Percentiles rank a stretch among this genome's conserved stretches.
Conservation (phyloP, 768 basidiomycete genomes). For the Pilatotrama ljubarskyi region DNA sequence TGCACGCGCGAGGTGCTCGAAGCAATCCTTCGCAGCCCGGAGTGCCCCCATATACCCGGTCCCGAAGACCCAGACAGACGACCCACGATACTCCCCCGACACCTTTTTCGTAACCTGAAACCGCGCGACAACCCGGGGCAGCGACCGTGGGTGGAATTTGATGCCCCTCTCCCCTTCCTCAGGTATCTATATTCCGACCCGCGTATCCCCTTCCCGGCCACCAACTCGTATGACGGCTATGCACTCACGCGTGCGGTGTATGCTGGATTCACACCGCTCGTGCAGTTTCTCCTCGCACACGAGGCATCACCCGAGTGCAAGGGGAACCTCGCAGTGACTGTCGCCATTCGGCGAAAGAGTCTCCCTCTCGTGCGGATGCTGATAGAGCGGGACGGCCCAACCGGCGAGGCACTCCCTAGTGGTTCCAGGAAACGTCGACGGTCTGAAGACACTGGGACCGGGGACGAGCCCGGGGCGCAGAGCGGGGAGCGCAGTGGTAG, state of each 20-base stretch:
- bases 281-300: constrained; percentile 66
- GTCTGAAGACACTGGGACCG: neutral
- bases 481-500: neutral
- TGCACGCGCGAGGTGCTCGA: constrained; percentile 43
- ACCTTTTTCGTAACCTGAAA: constrained; percentile 60
- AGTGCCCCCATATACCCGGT: constrained; percentile 7
- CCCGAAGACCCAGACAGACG: neutral
- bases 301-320: constrained; percentile 72
- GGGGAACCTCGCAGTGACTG: constrained; percentile 61
- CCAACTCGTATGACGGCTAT: constrained; percentile 78
- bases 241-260: constrained; percentile 79
- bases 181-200: constrained; percentile 51
- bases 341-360: constrained; percentile 75
- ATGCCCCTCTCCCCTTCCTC: constrained; percentile 66
- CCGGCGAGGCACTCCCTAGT: neutral
- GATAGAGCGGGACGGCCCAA: constrained; percentile 55
- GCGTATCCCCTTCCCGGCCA: constrained; percentile 43
- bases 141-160: constrained; percentile 44
- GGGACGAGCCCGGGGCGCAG: neutral
- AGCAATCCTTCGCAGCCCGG: constrained; percentile 41
- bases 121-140: constrained; percentile 21
- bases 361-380: constrained; percentile 70
- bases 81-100: constrained; percentile 57
- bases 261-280: constrained; percentile 59
- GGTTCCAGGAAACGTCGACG: neutral